A percentile compares a stretch with the other conserved stretches of the same genome.
These are phyloP conservation scores for Mycena rebaudengoi DNA, from an alignment of 768 basidiomycete genomes.

Conservation along the genomic window DNA sequence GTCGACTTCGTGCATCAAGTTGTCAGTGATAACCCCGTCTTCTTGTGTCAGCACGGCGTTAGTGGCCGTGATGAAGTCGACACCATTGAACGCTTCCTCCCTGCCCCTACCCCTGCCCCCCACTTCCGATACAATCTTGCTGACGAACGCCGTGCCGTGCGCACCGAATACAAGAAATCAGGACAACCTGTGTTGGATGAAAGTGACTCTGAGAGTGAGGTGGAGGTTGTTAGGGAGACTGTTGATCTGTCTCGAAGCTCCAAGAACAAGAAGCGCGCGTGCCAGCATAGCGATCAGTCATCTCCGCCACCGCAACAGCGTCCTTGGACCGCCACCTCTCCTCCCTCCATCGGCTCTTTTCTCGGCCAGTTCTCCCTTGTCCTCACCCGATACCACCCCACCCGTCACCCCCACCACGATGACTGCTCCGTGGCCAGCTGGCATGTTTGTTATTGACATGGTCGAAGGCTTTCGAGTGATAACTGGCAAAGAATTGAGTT, in stretches of 20 bases:
- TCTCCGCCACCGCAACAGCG: neutral
- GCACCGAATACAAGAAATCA: no score
- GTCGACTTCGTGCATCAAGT: neutral
- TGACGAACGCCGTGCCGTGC: no score
- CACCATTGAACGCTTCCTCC: neutral
- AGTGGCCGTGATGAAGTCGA: neutral
- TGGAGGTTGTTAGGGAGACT: no score
- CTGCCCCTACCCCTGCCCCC: neutral
- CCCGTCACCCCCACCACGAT: no score
- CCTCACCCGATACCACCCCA: no score
- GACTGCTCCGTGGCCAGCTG: neutral
- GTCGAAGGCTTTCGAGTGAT: slow-evolving; percentile 17
- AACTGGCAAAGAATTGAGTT: neutral
- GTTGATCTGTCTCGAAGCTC: no score
- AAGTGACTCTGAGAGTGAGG: no score
- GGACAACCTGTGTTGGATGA: no score
- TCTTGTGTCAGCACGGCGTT: neutral
- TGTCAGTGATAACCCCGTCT: neutral
- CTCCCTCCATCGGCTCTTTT: neutral
- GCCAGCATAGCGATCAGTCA: no score
- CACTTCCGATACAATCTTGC: neutral
- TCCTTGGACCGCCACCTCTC: neutral
- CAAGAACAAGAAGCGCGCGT: no score
- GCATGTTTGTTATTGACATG: slow-evolving; percentile 19
- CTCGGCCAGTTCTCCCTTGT: no score